Base-by-base conservation (phyloP, 306 rosid genomes). In the Erythrophleum fordii region DNA sequence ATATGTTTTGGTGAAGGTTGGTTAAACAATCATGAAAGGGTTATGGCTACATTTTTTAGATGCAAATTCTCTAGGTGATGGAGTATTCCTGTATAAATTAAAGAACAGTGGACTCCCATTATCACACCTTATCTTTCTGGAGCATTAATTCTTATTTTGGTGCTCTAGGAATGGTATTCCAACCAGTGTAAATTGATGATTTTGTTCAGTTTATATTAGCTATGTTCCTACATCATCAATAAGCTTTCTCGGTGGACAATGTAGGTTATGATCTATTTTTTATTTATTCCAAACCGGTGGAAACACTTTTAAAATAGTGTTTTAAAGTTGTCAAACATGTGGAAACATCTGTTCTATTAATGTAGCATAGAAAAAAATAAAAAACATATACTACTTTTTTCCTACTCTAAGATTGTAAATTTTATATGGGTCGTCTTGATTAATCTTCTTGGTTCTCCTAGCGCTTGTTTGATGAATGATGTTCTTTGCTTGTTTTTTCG, bases 161-260 rank as follows among this genome's bases (percentile, higher is more conserved):
- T 23, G 70, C 35, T 71, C 69, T 66, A 22, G 14, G 41, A 70
- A 77, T 71, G 53, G 39, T 29, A 71, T 46, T 55, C 48, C 39
- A 42, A 7, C 25, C 37, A 34, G 8, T 31, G 58, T 13, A 78
- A 78, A 14, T 42, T 46, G 80, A 58, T 65, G 26, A 73, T 14
- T 29, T 46, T 53, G 44, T 45, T 55, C 74, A 55, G 28, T 58
- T 55, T 42, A 68, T 67, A 48, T 55, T 53, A 44, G 72, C 46
- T 55, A 14, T 59, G 59, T 67, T 55, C 45, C 66, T 72, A 29
- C 55, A 2, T 41, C 75, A 12, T 18, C 69, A 60, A 28, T 72
- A 62, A 72, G 66, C 22, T 18, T 72, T 64, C 73, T 48, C 44
- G 22, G 26, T 11, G 52, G 58, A 31, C 34, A 8, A n/a, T 51